Conservation (phyloP, 2,329 filamentous ascomycete species). For the Drechslerella stenobrocha region DNA sequence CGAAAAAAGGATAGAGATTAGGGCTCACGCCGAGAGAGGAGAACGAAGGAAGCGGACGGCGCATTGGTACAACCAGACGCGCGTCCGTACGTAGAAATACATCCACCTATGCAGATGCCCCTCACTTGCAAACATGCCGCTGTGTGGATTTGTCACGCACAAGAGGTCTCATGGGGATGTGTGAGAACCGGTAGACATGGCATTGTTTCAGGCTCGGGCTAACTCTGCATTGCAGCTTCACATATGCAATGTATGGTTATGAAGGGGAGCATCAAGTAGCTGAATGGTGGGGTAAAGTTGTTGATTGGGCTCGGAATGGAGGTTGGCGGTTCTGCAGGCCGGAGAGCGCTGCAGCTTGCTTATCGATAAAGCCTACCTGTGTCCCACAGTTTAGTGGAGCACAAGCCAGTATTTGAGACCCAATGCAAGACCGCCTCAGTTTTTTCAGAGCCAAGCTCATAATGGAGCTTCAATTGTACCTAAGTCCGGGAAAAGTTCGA, state of each 20-base stretch:
- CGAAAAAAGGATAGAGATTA: too few relatives aligned
- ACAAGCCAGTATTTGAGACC: background rate
- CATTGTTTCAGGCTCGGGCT: background rate
- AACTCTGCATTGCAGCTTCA: background rate
- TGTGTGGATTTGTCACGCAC: background rate
- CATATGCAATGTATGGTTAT: background rate
- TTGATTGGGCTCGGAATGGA: background rate
- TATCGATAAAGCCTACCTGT: constrained; percentile 41
- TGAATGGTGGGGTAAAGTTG: background rate
- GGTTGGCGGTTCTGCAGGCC: constrained; percentile 2
- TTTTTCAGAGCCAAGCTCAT: background rate
- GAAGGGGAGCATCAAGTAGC: too few relatives aligned
- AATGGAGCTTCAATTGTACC: constrained; percentile 9
- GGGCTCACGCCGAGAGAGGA: too few relatives aligned
- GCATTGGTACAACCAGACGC: too few relatives aligned
- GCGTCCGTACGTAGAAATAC: background rate
- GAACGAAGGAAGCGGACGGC: too few relatives aligned
- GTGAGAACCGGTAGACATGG: background rate
- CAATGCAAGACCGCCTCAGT: background rate
- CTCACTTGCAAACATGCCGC: background rate
- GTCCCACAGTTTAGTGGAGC: constrained; percentile 7
- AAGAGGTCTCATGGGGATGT: background rate
- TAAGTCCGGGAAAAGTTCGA: constrained; percentile 11
- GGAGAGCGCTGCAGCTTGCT: constrained; percentile 28
- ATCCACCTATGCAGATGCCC: background rate